A percentile compares a stretch with the other conserved stretches of the same genome.
Evolutionary conservation across 306 rosid genomes (phyloP).

Genomic region (Sphenostylis stenocarpa): DNA sequence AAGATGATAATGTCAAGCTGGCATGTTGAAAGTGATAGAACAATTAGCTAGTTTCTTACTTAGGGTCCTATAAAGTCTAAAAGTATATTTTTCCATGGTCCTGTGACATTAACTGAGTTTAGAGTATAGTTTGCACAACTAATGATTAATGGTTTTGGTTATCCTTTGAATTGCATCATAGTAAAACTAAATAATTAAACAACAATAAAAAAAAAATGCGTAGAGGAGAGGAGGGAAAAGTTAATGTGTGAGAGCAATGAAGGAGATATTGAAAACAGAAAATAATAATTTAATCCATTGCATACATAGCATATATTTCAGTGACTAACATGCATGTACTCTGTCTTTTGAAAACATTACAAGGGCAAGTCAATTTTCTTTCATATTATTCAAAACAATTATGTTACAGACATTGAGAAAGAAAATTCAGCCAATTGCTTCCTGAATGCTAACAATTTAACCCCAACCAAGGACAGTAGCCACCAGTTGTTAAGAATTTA

Average conservation of each 20-base stretch:
- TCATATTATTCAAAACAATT: neutral
- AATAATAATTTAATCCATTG: neutral
- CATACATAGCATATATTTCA: neutral
- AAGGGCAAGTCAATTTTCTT: neutral
- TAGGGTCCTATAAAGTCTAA: neutral
- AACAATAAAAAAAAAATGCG: neutral
- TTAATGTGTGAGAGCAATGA: neutral
- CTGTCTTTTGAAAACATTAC: neutral
- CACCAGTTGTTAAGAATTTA: neutral
- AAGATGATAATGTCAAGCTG: neutral
- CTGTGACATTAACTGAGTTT: neutral
- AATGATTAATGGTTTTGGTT: neutral
- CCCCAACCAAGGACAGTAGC: neutral
- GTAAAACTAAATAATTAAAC: neutral
- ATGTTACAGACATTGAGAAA: neutral
- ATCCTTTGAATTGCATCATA: neutral
- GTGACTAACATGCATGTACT: neutral
- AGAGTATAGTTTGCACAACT: neutral
- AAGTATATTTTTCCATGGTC: neutral
- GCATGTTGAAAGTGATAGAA: constrained; percentile 15
- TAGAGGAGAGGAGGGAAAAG: neutral
- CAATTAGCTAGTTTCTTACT: neutral
- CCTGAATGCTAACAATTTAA: neutral
- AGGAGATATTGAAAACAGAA: neutral
- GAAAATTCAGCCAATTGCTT: neutral